Conservation (phyloP, 176 grass and related monocot genomes). For the Otatea glauca region DNA sequence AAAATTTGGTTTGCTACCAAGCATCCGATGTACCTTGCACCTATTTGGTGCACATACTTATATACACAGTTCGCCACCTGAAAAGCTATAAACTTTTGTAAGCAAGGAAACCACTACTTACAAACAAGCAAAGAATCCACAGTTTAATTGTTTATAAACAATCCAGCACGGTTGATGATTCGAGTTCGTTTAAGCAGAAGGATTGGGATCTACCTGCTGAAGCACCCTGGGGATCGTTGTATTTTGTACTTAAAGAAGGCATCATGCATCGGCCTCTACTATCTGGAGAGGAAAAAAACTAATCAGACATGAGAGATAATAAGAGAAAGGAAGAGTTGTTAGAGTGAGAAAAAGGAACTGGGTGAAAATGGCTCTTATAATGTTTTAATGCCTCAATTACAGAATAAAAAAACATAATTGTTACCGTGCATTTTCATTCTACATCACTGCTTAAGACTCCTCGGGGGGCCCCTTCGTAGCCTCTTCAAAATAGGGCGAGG, state of each 20-base stretch:
- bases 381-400: neutral
- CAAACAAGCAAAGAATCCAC: neutral
- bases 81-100: no score
- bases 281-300: neutral
- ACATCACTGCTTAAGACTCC: constrained; percentile 26
- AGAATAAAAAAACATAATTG: neutral
- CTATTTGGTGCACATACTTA: neutral
- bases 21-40: neutral
- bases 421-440: constrained; percentile 27
- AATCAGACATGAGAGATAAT: neutral
- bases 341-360: no score
- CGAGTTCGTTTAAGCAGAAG: constrained; percentile 1
- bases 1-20: neutral
- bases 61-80: no score
- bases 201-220: no score
- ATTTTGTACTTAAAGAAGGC: no score
- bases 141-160: no score
- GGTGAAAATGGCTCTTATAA: neutral
- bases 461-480: constrained; percentile 47
- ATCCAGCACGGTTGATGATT: neutral
- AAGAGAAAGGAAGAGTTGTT: neutral
- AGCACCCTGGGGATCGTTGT: no score
- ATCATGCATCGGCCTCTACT: no score
- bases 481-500: constrained; percentile 40
- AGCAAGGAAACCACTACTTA: neutral